These are phyloP conservation scores for Pseudisothecium myosuroides DNA, from an alignment of 225 moss, liverwort and hornwort species.

Conservation along the genomic window DNA sequence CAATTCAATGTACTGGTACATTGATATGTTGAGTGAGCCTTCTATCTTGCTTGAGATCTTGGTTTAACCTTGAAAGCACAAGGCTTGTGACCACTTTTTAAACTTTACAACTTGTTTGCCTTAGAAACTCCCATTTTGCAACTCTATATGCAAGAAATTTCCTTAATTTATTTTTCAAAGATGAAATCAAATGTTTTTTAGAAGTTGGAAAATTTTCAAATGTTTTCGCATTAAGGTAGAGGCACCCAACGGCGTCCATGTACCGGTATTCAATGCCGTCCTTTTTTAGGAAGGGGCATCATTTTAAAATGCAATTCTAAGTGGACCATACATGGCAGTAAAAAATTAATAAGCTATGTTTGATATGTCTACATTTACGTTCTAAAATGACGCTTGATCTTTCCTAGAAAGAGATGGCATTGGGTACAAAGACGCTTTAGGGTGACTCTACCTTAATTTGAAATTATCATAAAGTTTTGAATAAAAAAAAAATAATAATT, in stretches of 20 bases:
- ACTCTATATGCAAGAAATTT: no score
- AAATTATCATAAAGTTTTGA: neutral
- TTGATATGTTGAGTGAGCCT: neutral
- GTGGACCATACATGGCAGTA: no score
- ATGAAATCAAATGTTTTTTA: neutral
- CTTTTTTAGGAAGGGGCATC: no score
- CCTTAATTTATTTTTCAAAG: neutral
- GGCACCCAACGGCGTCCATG: no score
- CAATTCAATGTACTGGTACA: neutral
- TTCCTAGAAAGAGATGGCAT: no score
- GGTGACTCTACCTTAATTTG: no score
- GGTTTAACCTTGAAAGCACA: neutral
- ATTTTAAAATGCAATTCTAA: no score
- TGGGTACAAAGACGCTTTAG: no score
- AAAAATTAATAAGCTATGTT: no score
- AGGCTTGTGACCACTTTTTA: neutral
- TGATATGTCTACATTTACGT: no score
- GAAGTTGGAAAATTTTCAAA: accelerated
- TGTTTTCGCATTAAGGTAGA: accelerated
- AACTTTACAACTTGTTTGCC: neutral
- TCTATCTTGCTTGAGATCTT: accelerated
- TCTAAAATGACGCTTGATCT: no score
- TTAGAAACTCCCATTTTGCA: neutral
- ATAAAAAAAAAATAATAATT: neutral
- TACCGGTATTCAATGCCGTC: no score